Conservation (phyloP, 495 filamentous ascomycete species). For the Penicillium argentinense region DNA sequence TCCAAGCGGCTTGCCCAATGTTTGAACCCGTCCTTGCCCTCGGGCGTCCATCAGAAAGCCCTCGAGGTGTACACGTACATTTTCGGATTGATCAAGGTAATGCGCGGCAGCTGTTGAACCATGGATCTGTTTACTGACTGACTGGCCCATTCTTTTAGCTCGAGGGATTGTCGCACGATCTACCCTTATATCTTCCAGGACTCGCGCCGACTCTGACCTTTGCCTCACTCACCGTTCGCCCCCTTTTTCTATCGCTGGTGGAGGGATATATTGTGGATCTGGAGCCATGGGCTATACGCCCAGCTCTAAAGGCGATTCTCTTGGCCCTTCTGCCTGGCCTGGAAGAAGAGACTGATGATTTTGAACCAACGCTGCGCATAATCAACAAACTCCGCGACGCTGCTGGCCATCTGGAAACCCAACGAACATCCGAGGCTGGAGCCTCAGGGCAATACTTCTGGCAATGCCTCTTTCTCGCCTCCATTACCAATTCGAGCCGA, state of each 20-base stretch:
- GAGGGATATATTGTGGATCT: conserved; percentile 76
- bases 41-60: conserved; percentile 97
- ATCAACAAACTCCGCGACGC: conserved; percentile 74
- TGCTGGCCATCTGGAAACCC: conserved; percentile 52
- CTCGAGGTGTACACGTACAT: conserved; percentile 91
- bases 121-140: not conserved
- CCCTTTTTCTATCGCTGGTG: conserved; percentile 77
- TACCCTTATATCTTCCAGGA: conserved; percentile 85
- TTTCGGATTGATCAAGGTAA: conserved; percentile 55
- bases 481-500: conserved; percentile 82
- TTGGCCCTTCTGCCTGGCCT: conserved; percentile 84
- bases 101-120: not conserved
- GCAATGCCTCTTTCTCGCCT: conserved; percentile 95
- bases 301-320: conserved; percentile 85
- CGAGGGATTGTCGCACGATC: conserved; percentile 75
- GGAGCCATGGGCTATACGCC: conserved; percentile 68
- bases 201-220: conserved; percentile 87
- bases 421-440: conserved; percentile 46
- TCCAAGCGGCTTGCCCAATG: conserved; percentile 94
- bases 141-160: conserved; percentile 29
- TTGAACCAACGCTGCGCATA: conserved; percentile 79
- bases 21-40: conserved; percentile 86
- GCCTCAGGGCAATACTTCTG: conserved; percentile 87
- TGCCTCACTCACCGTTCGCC: conserved; percentile 84
- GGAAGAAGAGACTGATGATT: conserved; percentile 97